Evolutionary conservation across 176 grass and related monocot species (phyloP).

Genomic region (Cocos nucifera): DNA sequence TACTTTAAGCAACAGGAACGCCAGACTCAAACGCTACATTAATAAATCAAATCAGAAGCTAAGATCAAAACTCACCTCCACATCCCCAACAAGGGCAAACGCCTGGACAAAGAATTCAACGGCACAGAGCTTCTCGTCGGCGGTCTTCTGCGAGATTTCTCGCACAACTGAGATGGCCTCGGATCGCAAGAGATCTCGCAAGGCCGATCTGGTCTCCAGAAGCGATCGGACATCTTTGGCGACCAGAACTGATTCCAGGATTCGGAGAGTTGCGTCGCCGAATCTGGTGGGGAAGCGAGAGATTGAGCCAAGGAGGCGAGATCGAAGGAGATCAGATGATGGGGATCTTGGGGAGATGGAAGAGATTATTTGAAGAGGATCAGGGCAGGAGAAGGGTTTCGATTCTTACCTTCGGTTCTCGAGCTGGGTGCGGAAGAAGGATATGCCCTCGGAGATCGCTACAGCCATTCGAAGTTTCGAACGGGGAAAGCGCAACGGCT

Average conservation of each 20-base stretch:
- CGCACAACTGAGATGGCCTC: constrained; percentile 21
- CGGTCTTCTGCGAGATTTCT: constrained; percentile 14
- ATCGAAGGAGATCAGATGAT: background rate
- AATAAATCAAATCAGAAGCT: too few relatives aligned
- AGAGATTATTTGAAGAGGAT: background rate
- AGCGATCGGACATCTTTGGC: constrained; percentile 29
- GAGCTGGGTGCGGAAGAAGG: constrained; percentile 8
- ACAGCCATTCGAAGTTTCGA: constrained; percentile 18
- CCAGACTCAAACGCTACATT: too few relatives aligned
- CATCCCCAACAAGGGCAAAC: constrained; percentile 58
- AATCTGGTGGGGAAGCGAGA: constrained; percentile 25
- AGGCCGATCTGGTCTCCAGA: constrained; percentile 30
- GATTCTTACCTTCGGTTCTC: constrained; percentile 4
- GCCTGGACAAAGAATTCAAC: constrained; percentile 66
- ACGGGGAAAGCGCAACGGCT: background rate
- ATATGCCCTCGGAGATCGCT: background rate
- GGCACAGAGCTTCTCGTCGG: constrained; percentile 26
- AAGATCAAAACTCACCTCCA: constrained; percentile 35
- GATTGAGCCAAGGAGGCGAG: background rate
- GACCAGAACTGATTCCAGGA: constrained; percentile 48
- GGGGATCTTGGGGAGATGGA: background rate
- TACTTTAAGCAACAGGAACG: too few relatives aligned
- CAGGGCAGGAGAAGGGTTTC: background rate
- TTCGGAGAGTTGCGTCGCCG: constrained; percentile 26
- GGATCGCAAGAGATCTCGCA: constrained; percentile 30